Evolutionary conservation across 129 eudicot genomes (phyloP).

Genomic region (Helichrysum umbraculigerum): DNA sequence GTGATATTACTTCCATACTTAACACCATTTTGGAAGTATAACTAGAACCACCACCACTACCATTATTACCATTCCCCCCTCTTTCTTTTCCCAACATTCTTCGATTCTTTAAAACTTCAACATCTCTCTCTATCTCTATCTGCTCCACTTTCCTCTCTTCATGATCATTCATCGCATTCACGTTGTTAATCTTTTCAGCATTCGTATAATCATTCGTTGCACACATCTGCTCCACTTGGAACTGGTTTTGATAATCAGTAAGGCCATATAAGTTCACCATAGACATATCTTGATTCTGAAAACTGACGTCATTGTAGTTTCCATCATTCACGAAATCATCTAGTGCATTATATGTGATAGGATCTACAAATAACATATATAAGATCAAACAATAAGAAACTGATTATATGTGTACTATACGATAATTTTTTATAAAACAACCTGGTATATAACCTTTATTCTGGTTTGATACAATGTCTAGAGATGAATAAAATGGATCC

Average conservation of each 20-base stretch:
- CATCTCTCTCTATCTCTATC: neutral
- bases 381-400: neutral
- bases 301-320: conserved; percentile 14
- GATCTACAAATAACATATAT: conserved; percentile 24
- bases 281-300: conserved; percentile 24
- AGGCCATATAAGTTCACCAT: conserved; percentile 10
- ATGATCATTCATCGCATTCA: neutral
- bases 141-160: conserved; percentile 5
- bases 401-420: neutral
- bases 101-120: neutral
- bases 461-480: conserved; percentile 39
- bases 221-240: neutral
- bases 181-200: neutral
- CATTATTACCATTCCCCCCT: neutral
- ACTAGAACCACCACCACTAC: conserved; percentile 11
- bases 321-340: conserved; percentile 29
- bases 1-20: conserved; percentile 51
- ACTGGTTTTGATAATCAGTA: conserved; percentile 17
- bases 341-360: neutral
- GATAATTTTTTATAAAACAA: conserved; percentile 7
- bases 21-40: conserved; percentile 35
- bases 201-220: neutral
- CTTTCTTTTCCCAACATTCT: conserved; percentile 14
- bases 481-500: conserved; percentile 45
- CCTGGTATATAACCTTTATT: conserved; percentile 44